Evolutionary conservation across 2,329 filamentous ascomycete species (phyloP).

Genomic region (Geosmithia morbida): DNA sequence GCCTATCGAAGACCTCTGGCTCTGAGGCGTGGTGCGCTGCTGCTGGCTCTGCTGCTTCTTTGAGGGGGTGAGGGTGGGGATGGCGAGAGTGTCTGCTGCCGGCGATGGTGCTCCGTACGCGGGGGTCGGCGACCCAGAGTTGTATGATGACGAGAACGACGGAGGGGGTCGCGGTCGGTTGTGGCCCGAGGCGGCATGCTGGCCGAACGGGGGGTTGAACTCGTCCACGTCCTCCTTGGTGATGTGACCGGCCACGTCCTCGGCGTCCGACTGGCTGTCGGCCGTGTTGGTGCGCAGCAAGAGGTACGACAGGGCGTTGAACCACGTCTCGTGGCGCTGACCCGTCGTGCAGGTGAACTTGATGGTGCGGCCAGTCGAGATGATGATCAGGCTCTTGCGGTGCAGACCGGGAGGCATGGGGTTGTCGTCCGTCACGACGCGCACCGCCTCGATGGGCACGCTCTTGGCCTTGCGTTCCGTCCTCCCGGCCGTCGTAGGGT

Average conservation of each 20-base stretch:
- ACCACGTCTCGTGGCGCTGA: conserved; percentile 95
- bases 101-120: conserved; percentile 11
- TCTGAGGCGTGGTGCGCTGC: conserved; percentile 1
- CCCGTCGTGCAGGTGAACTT: conserved; percentile 92
- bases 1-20: conserved; percentile 31
- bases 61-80: conserved; percentile 42
- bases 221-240: conserved; percentile 55
- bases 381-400: conserved; percentile 80
- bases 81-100: conserved; percentile 25
- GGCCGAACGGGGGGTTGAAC: conserved; percentile 55
- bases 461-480: conserved; percentile 71
- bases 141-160: conserved; percentile 55
- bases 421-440: conserved; percentile 88
- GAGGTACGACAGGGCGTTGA: conserved; percentile 89
- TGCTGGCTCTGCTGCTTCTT: conserved; percentile 16
- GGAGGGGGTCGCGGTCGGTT: conserved; percentile 38
- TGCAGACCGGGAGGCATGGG: conserved; percentile 89
- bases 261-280: conserved; percentile 45
- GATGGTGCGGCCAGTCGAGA: conserved; percentile 76
- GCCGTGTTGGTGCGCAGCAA: conserved; percentile 55
- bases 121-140: conserved; percentile 50
- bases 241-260: conserved; percentile 42
- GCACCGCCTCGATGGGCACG: conserved; percentile 82
- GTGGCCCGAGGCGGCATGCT: conserved; percentile 11
- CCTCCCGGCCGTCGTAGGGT: conserved; percentile 68